These are phyloP conservation scores for Camelina neglecta DNA, from an alignment of 345 rosid species.

Conservation along the genomic window DNA sequence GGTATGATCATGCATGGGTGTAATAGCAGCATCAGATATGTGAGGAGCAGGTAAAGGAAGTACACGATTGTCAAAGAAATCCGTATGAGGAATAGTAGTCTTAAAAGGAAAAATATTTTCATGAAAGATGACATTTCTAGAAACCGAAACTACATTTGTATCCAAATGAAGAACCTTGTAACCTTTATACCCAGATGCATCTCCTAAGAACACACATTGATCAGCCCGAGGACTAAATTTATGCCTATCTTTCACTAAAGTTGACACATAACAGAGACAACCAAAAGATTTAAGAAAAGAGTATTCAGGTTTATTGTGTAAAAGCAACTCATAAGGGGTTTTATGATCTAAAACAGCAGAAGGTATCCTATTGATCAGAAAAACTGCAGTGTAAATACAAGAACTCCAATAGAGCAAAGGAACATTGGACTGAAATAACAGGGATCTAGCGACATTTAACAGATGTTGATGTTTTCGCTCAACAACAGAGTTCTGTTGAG, in stretches of 20 bases:
- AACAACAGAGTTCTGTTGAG: too few species aligned
- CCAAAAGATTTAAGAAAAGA: not conserved
- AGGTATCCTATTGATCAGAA: not conserved
- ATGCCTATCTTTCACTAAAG: not conserved
- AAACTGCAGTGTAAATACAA: not conserved
- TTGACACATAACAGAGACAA: not conserved
- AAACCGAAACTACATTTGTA: too few species aligned
- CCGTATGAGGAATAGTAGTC: too few species aligned
- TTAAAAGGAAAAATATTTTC: not conserved
- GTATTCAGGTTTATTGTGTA: not conserved
- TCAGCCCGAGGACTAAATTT: not conserved
- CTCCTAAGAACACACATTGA: not conserved
- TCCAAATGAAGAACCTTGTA: not conserved
- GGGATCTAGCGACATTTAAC: too few species aligned
- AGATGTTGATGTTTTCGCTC: too few species aligned
- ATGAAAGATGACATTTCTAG: not conserved
- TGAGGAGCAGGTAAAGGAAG: too few species aligned
- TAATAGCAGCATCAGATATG: too few species aligned
- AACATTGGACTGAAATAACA: too few species aligned
- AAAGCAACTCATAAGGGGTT: rapidly evolving
- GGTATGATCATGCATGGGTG: too few species aligned
- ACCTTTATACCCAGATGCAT: not conserved
- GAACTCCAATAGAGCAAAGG: not conserved
- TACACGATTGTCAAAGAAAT: too few species aligned
- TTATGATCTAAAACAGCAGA: not conserved